Percentiles rank a stretch among this genome's conserved stretches.
phyloP scores from a whole-genome alignment of 2,329 filamentous ascomycete species.

The Dryadomyces quercus-mongolicae region DNA sequence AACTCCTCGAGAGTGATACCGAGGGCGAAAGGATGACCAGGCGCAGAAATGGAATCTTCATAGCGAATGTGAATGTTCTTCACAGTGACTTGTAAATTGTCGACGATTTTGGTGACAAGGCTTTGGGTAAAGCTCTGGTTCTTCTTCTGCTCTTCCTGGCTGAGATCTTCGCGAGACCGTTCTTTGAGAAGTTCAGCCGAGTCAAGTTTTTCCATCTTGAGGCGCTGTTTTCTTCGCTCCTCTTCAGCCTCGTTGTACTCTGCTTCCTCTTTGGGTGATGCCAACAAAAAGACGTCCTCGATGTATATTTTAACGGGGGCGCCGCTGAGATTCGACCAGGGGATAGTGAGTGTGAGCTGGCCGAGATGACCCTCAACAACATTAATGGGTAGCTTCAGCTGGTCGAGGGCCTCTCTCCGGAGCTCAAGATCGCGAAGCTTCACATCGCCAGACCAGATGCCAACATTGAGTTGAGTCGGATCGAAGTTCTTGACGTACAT shows the following conservation, averaged over 20 bases:
- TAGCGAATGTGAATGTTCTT: constrained; percentile 99
- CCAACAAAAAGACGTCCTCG: constrained; percentile 91
- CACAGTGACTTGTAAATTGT: constrained; percentile 94
- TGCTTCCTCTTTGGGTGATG: constrained; percentile 89
- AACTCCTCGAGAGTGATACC: constrained; percentile 91
- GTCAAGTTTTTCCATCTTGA: constrained; percentile 98
- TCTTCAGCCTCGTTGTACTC: constrained; percentile 92
- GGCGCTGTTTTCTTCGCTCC: constrained; percentile 68
- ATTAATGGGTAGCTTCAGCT: constrained; percentile 91
- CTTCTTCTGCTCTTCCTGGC: constrained; percentile 89
- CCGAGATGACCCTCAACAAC: constrained; percentile 92
- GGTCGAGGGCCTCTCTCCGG: constrained; percentile 87
- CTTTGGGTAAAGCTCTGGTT: constrained; percentile 97
- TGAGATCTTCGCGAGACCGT: constrained; percentile 82
- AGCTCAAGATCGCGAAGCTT: constrained; percentile 88
- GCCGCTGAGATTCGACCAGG: constrained; percentile 92
- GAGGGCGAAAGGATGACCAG: constrained; percentile 87
- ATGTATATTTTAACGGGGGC: constrained; percentile 92
- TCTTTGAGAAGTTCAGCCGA: constrained; percentile 92
- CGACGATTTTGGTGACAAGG: constrained; percentile 88
- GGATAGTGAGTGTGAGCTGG: constrained; percentile 82
- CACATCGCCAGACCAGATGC: constrained; percentile 98
- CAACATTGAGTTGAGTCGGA: constrained; percentile 91
- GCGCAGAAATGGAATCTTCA: constrained; percentile 91
- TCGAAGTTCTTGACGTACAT: constrained; percentile 99